Conservation (phyloP, 305 asterid genomes). For the Fraxinus nigra region DNA sequence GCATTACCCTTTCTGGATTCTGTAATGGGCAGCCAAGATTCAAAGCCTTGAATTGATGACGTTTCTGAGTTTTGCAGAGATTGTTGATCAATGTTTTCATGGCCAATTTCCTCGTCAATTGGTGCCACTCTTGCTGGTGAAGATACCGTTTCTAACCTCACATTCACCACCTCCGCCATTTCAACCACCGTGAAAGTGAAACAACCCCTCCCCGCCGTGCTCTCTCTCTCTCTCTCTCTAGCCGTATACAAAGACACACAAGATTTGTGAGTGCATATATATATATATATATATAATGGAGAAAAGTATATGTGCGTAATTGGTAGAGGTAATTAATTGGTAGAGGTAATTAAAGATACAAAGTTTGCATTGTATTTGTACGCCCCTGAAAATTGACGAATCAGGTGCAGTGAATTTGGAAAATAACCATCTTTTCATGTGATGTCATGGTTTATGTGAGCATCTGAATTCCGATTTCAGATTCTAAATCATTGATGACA, state of each 20-base stretch:
- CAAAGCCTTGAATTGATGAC: background rate
- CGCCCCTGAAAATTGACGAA: background rate
- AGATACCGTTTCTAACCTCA: background rate
- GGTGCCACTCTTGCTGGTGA: background rate
- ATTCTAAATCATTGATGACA: background rate
- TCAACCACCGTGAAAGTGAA: background rate
- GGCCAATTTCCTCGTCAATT: background rate
- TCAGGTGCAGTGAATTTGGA: background rate
- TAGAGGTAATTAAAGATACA: background rate
- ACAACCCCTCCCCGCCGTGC: background rate
- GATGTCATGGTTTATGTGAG: background rate
- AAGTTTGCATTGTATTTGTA: background rate
- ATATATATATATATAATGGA: background rate
- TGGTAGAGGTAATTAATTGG: background rate
- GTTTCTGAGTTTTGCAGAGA: background rate
- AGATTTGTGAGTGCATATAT: background rate
- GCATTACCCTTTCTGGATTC: conserved; percentile 49
- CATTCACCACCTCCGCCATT: conserved; percentile 3
- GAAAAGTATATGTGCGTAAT: background rate
- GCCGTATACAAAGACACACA: background rate
- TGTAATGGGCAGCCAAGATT: conserved; percentile 52
- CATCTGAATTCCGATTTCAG: background rate
- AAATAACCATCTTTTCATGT: background rate
- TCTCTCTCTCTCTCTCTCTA: background rate
- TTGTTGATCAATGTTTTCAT: background rate